A percentile compares a stretch with the other conserved stretches of the same genome.
phyloP scores from a whole-genome alignment of 1,284 basidiomycete genomes.

The Meira miltonrushii region DNA sequence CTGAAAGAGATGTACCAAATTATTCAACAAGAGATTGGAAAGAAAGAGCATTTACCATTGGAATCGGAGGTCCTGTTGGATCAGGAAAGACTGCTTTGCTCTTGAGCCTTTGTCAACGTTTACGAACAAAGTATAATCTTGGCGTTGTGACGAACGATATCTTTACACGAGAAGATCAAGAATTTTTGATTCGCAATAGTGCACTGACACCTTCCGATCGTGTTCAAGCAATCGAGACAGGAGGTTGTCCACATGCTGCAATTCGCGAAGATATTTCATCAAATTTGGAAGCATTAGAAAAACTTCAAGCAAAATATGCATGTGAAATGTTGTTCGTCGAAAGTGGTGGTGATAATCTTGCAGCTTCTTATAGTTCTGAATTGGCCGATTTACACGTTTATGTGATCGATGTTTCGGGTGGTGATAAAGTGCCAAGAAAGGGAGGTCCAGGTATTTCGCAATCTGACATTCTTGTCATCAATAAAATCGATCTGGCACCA shows the following conservation, averaged over 20 bases:
- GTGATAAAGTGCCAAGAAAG: constrained; percentile 96
- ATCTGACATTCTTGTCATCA: constrained; percentile 88
- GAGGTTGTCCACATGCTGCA: constrained; percentile 52
- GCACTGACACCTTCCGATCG: constrained; percentile 72
- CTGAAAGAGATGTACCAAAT: constrained; percentile 87
- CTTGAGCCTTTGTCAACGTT: constrained; percentile 78
- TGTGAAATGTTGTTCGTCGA: constrained; percentile 71
- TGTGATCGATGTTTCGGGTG: constrained; percentile 66
- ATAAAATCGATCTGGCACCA: constrained; percentile 68
- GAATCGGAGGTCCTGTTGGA: constrained; percentile 63
- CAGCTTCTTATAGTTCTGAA: constrained; percentile 89
- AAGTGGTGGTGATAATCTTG: constrained; percentile 91
- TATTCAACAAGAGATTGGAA: constrained; percentile 77
- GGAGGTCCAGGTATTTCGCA: constrained; percentile 76
- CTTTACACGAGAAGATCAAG: constrained; percentile 71
- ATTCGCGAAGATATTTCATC: constrained; percentile 87
- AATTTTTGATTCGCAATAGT: constrained; percentile 87
- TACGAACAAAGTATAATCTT: constrained; percentile 82
- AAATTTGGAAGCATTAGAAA: constrained; percentile 90
- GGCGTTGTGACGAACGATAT: constrained; percentile 59
- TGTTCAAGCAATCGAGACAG: constrained; percentile 92
- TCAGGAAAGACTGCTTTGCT: constrained; percentile 95
- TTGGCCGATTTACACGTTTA: constrained; percentile 82
- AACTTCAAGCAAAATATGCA: constrained; percentile 73
- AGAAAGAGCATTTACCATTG: constrained; percentile 87